Conservation (phyloP, 1,284 basidiomycete genomes). For the Trichosporon coremiiforme region DNA sequence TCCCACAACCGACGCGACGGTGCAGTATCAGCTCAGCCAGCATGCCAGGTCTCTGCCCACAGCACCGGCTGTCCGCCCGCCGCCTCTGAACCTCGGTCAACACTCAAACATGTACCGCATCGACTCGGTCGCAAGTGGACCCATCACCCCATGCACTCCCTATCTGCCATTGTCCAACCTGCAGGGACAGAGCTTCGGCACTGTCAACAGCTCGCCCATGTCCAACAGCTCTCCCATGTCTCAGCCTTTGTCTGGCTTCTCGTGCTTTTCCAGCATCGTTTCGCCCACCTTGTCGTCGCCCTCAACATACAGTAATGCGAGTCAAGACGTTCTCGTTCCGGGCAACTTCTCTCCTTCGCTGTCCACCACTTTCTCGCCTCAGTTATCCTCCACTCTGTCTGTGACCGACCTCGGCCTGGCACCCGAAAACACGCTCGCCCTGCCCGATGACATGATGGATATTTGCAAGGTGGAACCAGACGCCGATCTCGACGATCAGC, state of each 20-base stretch:
- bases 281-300: conserved; percentile 11
- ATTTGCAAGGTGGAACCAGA: conserved; percentile 20
- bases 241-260: conserved; percentile 5
- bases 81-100: conserved; percentile 7
- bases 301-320: conserved; percentile 8
- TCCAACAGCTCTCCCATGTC: background rate
- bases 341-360: background rate
- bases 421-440: background rate
- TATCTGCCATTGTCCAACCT: conserved; percentile 8
- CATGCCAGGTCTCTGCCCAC: background rate
- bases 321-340: background rate
- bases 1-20: background rate
- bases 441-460: conserved; percentile 12
- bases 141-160: conserved; percentile 8
- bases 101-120: conserved; percentile 4
- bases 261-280: background rate
- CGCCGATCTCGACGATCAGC: conserved; percentile 14
- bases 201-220: conserved; percentile 15
- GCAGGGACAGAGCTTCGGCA: background rate
- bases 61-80: background rate
- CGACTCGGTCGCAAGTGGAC: background rate
- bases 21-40: conserved; percentile 8
- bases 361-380: conserved; percentile 1
- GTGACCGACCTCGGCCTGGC: conserved; percentile 16
- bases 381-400: background rate